These are phyloP conservation scores for Mortierella sp. DNA, from an alignment of 371 early-diverging fungal genomes.

Conservation along the genomic window DNA sequence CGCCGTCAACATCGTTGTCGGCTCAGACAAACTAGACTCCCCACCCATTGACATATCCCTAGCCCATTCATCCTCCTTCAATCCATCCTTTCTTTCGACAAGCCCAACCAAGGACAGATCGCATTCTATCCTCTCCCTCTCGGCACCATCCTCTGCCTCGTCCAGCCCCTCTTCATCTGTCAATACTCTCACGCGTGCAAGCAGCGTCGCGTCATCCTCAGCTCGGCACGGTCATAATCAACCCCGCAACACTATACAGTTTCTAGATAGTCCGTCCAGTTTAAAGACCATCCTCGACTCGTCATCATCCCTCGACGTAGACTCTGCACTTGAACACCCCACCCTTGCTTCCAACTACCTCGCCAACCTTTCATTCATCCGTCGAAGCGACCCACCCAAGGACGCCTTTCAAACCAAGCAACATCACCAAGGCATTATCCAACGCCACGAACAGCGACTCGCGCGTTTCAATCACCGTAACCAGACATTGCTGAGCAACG, in stretches of 20 bases:
- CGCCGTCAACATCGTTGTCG: slow-evolving; percentile 40
- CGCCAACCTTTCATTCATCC: slow-evolving; percentile 65
- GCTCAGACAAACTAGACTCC: slow-evolving; percentile 17
- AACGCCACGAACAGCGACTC: slow-evolving; percentile 58
- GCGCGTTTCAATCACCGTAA: slow-evolving; percentile 24
- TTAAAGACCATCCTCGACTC: slow-evolving; percentile 63
- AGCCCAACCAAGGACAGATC: slow-evolving; percentile 30
- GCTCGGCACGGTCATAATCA: slow-evolving; percentile 26
- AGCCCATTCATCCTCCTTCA: slow-evolving; percentile 14
- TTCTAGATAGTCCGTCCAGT: slow-evolving; percentile 56
- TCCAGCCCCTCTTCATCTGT: slow-evolving; percentile 51
- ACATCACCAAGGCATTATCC: slow-evolving; percentile 59
- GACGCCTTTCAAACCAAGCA: slow-evolving; percentile 43
- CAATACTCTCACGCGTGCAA: slow-evolving; percentile 46
- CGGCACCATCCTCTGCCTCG: slow-evolving; percentile 33
- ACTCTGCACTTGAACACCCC: slow-evolving; percentile 68
- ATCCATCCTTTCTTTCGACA: slow-evolving; percentile 26
- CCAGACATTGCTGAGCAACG: slow-evolving; percentile 18
- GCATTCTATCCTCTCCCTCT: slow-evolving; percentile 30
- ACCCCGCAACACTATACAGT: slow-evolving; percentile 19
- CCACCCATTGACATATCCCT: background rate
- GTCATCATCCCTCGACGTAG: slow-evolving; percentile 63
- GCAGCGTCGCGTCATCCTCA: slow-evolving; percentile 40
- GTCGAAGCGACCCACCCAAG: slow-evolving; percentile 17
- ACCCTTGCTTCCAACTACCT: slow-evolving; percentile 64